Evolutionary conservation across 257 asterid species (phyloP).

Genomic region (Oldenlandia corymbosa): DNA sequence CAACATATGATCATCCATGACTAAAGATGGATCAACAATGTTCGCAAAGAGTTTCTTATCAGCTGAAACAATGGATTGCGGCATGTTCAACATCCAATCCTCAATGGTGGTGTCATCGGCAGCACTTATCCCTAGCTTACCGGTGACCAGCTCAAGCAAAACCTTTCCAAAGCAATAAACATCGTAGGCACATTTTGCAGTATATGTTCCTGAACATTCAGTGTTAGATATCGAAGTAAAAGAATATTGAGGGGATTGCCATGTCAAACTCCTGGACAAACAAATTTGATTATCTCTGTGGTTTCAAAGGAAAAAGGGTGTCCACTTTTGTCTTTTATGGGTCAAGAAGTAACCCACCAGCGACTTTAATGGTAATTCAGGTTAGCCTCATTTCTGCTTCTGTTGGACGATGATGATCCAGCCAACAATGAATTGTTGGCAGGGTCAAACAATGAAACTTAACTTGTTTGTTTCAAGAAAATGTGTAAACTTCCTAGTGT

Average conservation of each 20-base stretch:
- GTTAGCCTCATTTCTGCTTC: too few species aligned
- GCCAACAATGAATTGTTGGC: too few species aligned
- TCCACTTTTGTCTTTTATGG: too few species aligned
- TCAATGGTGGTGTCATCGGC: slow-evolving; percentile 20
- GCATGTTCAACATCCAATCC: slow-evolving; percentile 9
- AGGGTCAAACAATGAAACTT: too few species aligned
- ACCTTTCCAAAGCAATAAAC: slow-evolving; percentile 14
- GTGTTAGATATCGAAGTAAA: background rate
- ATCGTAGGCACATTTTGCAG: slow-evolving; percentile 6
- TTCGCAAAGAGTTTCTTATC: slow-evolving; percentile 2
- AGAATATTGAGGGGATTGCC: background rate
- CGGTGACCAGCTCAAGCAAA: slow-evolving; percentile 9
- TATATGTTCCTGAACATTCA: background rate
- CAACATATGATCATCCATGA: background rate
- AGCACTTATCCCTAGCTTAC: slow-evolving; percentile 4
- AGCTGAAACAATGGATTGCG: slow-evolving; percentile 26
- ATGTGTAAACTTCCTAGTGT: too few species aligned
- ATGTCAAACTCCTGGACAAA: background rate
- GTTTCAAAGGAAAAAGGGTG: too few species aligned
- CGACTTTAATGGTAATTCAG: too few species aligned
- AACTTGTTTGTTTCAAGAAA: too few species aligned
- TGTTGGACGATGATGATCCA: too few species aligned
- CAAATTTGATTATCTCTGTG: too few species aligned
- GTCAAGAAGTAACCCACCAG: too few species aligned
- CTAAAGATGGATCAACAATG: slow-evolving; percentile 1